Conservation (phyloP, 2,329 filamentous ascomycete species). For the Cordyceps cicadae region DNA sequence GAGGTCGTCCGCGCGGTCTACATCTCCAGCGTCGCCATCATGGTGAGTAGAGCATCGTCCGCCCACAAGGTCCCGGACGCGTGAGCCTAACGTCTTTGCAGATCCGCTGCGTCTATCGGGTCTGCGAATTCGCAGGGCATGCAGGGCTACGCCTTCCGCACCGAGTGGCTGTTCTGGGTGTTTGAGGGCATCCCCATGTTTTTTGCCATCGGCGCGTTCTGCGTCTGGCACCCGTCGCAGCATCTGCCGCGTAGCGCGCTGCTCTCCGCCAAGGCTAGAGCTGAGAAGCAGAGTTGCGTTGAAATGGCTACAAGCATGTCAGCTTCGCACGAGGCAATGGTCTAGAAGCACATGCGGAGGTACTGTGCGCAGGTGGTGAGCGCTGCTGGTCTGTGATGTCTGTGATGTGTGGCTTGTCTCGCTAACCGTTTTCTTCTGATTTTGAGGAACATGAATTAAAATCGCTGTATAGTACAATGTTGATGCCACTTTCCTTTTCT, state of each 20-base stretch:
- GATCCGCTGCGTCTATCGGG: constrained; percentile 44
- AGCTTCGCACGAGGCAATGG: not conserved
- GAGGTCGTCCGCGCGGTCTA: constrained; percentile 34
- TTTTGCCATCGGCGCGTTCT: constrained; percentile 39
- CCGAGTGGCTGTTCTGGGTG: constrained; percentile 46
- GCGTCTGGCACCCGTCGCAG: constrained; percentile 38
- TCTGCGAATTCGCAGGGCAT: constrained; percentile 43
- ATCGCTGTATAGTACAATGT: not conserved
- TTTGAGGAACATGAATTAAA: not conserved
- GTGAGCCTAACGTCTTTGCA: constrained; percentile 16
- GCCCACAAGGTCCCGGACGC: no score
- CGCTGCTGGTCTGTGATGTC: no score
- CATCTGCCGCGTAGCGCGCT: constrained; percentile 23
- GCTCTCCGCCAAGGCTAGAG: not conserved
- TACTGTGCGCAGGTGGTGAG: not conserved
- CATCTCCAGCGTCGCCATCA: constrained; percentile 35
- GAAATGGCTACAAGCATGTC: not conserved
- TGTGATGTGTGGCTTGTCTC: no score
- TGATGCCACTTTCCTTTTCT: not conserved
- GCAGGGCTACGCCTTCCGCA: constrained; percentile 39
- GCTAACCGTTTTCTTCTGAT: no score
- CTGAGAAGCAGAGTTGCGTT: not conserved
- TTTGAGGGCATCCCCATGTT: constrained; percentile 43
- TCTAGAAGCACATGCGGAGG: not conserved
- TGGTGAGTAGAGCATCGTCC: constrained; percentile 26